Evolutionary conservation across 2,329 filamentous ascomycete species (phyloP).

Genomic region (Endothia cerciana): DNA sequence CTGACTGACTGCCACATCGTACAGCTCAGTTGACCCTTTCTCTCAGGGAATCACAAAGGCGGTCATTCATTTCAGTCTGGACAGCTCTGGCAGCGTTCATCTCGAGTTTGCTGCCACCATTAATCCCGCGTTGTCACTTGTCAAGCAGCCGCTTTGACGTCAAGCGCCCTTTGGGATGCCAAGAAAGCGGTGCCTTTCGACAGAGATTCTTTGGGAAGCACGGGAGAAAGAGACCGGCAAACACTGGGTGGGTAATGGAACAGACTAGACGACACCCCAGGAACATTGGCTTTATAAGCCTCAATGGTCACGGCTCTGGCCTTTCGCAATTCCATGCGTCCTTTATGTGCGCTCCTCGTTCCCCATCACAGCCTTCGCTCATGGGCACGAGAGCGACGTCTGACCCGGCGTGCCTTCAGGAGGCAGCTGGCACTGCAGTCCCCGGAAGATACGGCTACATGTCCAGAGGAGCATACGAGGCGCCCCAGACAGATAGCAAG

Average conservation of each 20-base stretch:
- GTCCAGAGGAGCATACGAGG: too few species aligned
- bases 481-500: too few species aligned
- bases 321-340: neutral
- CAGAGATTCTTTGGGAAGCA: neutral
- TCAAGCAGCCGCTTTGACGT: slow-evolving; percentile 8
- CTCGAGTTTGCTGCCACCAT: slow-evolving; percentile 22
- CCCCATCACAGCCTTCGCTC: too few species aligned
- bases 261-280: too few species aligned
- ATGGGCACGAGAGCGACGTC: too few species aligned
- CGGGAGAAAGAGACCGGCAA: neutral
- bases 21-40: neutral
- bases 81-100: slow-evolving; percentile 13
- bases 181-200: slow-evolving; percentile 5
- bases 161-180: slow-evolving; percentile 17
- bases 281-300: too few species aligned
- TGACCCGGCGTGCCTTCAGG: neutral
- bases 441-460: too few species aligned
- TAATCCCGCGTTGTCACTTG: neutral
- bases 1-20: neutral
- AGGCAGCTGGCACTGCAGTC: too few species aligned
- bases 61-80: neutral
- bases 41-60: slow-evolving; percentile 15
- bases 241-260: too few species aligned
- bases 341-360: neutral
- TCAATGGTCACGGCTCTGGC: neutral